Evolutionary conservation across 2,329 filamentous ascomycete species (phyloP), one percentile per base, ranked within the genome.

Genomic region (Neoascochyta sp.): DNA sequence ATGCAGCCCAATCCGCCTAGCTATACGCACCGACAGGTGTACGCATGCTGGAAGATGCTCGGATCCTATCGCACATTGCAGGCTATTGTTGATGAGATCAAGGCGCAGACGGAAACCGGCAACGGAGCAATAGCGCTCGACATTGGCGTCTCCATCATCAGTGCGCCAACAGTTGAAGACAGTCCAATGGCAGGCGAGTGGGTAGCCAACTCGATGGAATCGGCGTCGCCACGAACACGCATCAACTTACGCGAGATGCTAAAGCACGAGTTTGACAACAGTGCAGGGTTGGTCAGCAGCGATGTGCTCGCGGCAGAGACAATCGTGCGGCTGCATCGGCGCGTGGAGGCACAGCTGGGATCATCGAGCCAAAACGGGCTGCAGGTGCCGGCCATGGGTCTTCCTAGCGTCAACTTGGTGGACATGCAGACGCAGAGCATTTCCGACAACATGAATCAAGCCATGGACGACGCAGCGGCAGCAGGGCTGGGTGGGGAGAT

Each of bases 21-120:
- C 8, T 90, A 89, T 56, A 85, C 81, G 0, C 83, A 88, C 52
- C 77, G 81, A 4, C 80, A 84, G 42, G 65, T 87, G 3, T 71
- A 85, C 7, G 70, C 74, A 0, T 77, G 74, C 0, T 60, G 77
- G 19, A 73, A 75, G 32, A 66, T 84, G 17, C 63, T 83, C 1
- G 83, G 83, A 0, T 74, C 81, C 0, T 74, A 69, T 35, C 68
- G 71, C 4, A 64, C 86, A 0, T 61, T 90, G 1, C 60, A 70
- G 2, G 63, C 78, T 5, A 74, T 90, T 13, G 53, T 86, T 8
- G 78, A 86, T 6, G 83, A 88, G 45, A 62, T 86, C 5, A 77
- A 75, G 45, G 62, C 74, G 11, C 77, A 83, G 40, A 76, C 75
- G 0, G 75, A 79, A 16, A 59, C 69, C 0, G 75, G 76, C 4